phyloP scores from a whole-genome alignment of 306 rosid species.

The Potentilla sterilis region DNA sequence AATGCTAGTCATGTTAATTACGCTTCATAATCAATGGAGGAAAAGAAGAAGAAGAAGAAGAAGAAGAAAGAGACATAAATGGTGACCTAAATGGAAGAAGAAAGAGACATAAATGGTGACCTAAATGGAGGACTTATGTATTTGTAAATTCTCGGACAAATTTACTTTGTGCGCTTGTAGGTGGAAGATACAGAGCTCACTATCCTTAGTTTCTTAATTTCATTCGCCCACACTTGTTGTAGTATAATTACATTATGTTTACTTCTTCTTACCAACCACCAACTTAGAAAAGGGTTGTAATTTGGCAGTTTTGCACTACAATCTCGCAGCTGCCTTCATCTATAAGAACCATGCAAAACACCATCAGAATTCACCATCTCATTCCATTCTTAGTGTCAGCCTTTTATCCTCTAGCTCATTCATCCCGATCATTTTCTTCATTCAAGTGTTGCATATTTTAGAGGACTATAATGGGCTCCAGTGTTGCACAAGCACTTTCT shows the following conservation, averaged over 20 bases:
- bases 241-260: not conserved
- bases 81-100: no score
- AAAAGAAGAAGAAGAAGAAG: not conserved
- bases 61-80: not conserved
- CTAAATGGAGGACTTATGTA: not conserved
- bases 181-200: no score
- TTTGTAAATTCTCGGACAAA: not conserved
- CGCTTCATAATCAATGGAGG: not conserved
- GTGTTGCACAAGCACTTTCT: slow-evolving; percentile 1
- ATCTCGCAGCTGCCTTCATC: not conserved
- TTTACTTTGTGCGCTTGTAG: no score
- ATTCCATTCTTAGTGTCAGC: not conserved
- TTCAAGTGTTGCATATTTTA: not conserved
- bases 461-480: slow-evolving; percentile 26
- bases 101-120: no score
- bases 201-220: no score
- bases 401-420: not conserved
- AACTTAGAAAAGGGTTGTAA: slow-evolving; percentile 2
- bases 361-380: slow-evolving; percentile 1
- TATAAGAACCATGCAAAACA: slow-evolving; percentile 18
- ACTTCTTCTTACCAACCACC: slow-evolving; percentile 10
- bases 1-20: not conserved
- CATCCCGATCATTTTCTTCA: not conserved
- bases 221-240: no score
- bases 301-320: slow-evolving; percentile 39